Evolutionary conservation across 345 rosid species (phyloP).

Genomic region (rapeseed (Brassica napus)): Da-Ae NC_063447.1:56414001-56414500

Average conservation of each 20-base stretch:
- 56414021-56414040: no score
- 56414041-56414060: no score
- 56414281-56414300: slow-evolving; percentile 1
- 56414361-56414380: slow-evolving; percentile 18
- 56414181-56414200: slow-evolving; percentile 20
- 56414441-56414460: neutral
- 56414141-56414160: no score
- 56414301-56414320: neutral
- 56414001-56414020: no score
- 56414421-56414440: neutral
- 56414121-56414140: no score
- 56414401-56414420: slow-evolving; percentile 2
- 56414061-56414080: no score
- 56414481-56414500: neutral
- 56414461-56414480: neutral
- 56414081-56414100: no score
- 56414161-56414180: no score
- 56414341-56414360: neutral
- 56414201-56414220: neutral
- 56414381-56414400: slow-evolving; percentile 25
- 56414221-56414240: slow-evolving; percentile 22
- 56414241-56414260: slow-evolving; percentile 27
- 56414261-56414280: neutral
- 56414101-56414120: no score
- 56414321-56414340: slow-evolving; percentile 6